These are phyloP conservation scores for Salix exigua DNA, from an alignment of 345 rosid species.

Conservation along the genomic window DNA sequence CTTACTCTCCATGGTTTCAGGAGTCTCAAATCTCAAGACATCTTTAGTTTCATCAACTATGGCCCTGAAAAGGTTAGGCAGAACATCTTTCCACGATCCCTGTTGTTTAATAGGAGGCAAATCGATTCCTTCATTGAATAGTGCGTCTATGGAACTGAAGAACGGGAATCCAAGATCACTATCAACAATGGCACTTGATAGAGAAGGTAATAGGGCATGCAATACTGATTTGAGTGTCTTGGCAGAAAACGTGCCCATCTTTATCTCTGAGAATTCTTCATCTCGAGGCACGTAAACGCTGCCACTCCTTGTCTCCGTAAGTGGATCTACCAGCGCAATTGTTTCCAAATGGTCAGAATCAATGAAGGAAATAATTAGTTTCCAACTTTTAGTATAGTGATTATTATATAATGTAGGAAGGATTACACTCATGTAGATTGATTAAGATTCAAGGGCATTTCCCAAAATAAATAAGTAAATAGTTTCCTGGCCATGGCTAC, in stretches of 20 bases:
- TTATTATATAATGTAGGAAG: too few relatives aligned
- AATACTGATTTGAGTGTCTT: constrained; percentile 59
- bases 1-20: constrained; percentile 48
- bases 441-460: too few relatives aligned
- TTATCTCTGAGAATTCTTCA: constrained; percentile 59
- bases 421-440: too few relatives aligned
- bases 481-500: too few relatives aligned
- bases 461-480: too few relatives aligned
- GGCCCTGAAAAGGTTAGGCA: constrained; percentile 59
- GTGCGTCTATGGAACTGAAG: constrained; percentile 56
- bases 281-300: constrained; percentile 71
- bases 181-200: constrained; percentile 44
- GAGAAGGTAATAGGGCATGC: constrained; percentile 53
- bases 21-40: constrained; percentile 55
- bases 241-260: constrained; percentile 48
- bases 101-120: constrained; percentile 24
- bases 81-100: constrained; percentile 36
- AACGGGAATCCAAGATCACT: constrained; percentile 48
- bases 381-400: background rate
- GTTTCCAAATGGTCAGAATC: background rate
- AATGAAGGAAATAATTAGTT: background rate
- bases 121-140: constrained; percentile 59
- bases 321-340: constrained; percentile 34
- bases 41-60: constrained; percentile 32
- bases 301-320: constrained; percentile 43